Base-by-base conservation (phyloP, 306 rosid genomes). In the Fagus crenata region DNA sequence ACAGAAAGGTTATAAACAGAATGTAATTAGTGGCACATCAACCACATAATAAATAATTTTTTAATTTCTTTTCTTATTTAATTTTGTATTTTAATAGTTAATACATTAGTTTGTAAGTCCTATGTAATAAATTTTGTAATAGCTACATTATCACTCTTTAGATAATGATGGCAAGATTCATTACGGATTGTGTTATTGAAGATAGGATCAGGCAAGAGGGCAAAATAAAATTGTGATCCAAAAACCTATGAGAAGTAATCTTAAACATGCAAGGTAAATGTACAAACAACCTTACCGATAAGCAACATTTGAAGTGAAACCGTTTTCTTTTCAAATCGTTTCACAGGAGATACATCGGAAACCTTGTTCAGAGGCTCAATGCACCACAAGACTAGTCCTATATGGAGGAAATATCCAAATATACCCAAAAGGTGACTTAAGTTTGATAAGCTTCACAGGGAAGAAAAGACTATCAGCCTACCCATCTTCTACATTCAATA, bases 381-480 rank as follows among this genome's bases (percentile, higher is more conserved):
- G 67, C 31, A 73, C 37, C 70, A 75, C 14, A 36, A 22, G 39
- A 49, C 33, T 73, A 22, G 31, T 28, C 5, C 18, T 43, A 22
- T 9, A 36, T 35, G 73, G n/a, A 53, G n/a, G 28, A 73, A 14
- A 67, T 13, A 56, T 56, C 40, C 18, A 33, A 46, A 41, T 4
- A 54, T 67, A 51, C 28, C 28, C 28, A 22, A 22, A 7, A n/a
- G 56, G 18, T 8, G 17, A 55, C 41, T 22, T 49, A 58, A 65
- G 65, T 60, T 68, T 33, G 69, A 42, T 33, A 11, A 28, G 65
- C 80, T 80, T 84, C 79, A 82, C 81, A 75, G 14, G 7, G 49
- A 67, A 58, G 60, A 76, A 70, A 78, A 70, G 46, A 53, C 3
- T 28, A 73, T 70, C 58, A 72, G 18, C 67, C 68, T 49, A 53